Percentiles rank a stretch among this genome's conserved stretches.
phyloP scores from a whole-genome alignment of 2,329 filamentous ascomycete species.

The Calonectria pauciramosa region DNA sequence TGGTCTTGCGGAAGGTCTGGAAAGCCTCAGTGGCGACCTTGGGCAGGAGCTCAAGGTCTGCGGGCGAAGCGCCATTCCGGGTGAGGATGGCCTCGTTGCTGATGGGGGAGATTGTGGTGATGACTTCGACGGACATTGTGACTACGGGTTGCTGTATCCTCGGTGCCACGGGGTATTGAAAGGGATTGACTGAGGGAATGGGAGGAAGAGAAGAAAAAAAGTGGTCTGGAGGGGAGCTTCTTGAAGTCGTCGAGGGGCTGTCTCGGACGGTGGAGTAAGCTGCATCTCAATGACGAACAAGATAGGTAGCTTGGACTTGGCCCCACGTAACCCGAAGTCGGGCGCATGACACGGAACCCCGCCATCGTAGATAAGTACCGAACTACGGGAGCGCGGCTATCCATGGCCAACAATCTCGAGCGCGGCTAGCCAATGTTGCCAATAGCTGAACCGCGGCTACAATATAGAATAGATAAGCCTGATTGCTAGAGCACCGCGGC shows the following conservation, averaged over 20 bases:
- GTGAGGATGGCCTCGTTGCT: slow-evolving; percentile 89
- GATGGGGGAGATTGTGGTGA: slow-evolving; percentile 88
- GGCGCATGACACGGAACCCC: slow-evolving; percentile 39
- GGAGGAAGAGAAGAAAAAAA: background rate
- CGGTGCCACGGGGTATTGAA: slow-evolving; percentile 7
- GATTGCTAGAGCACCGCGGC: background rate
- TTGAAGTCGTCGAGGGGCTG: slow-evolving; percentile 23
- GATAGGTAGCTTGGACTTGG: slow-evolving; percentile 35
- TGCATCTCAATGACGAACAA: slow-evolving; percentile 34
- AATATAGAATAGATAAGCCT: background rate
- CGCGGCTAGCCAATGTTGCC: slow-evolving; percentile 15
- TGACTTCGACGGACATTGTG: slow-evolving; percentile 73
- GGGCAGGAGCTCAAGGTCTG: slow-evolving; percentile 80
- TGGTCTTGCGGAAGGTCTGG: slow-evolving; percentile 80
- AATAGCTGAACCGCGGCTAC: slow-evolving; percentile 13
- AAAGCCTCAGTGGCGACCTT: slow-evolving; percentile 81
- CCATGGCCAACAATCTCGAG: background rate
- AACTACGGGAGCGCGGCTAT: slow-evolving; percentile 13
- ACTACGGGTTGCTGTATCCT: background rate
- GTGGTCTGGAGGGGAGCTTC: slow-evolving; percentile 15
- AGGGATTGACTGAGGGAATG: background rate
- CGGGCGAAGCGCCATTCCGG: slow-evolving; percentile 78
- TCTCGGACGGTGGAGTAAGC: slow-evolving; percentile 42
- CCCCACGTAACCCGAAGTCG: slow-evolving; percentile 48
- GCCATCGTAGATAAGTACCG: slow-evolving; percentile 29